Percentiles rank a stretch among this genome's conserved stretches.
These are phyloP conservation scores for Leccinum broughii DNA, from an alignment of 768 basidiomycete species.

Conservation along the genomic window DNA sequence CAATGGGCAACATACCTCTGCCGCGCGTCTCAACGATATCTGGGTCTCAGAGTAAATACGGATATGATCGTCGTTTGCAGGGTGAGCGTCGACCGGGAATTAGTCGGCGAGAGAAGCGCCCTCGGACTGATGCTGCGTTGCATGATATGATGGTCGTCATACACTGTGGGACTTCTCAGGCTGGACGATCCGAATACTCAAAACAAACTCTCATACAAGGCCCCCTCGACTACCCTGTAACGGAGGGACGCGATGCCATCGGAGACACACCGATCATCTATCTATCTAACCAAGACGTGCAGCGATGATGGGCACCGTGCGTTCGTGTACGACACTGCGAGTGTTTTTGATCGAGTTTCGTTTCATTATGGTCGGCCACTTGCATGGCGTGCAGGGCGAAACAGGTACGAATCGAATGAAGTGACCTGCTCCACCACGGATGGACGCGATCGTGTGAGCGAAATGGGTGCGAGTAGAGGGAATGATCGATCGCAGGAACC, in stretches of 20 bases:
- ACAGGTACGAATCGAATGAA: conserved; percentile 1
- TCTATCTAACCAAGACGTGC: background rate
- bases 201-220: background rate
- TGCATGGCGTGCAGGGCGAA: background rate
- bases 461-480: background rate
- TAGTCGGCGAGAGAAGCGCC: background rate
- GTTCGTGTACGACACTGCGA: background rate
- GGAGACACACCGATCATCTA: background rate
- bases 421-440: conserved; percentile 1
- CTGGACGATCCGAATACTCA: background rate
- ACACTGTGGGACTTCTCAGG: background rate
- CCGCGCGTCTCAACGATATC: background rate
- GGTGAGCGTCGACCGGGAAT: conserved; percentile 1
- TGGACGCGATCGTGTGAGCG: background rate
- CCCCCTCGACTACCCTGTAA: background rate
- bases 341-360: conserved; percentile 6
- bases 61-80: conserved; percentile 10
- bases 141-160: conserved; percentile 5
- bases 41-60: background rate
- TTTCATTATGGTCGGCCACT: background rate
- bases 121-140: background rate
- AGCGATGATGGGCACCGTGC: background rate
- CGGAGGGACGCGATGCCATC: conserved; percentile 6
- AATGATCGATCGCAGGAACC: conserved; percentile 12
- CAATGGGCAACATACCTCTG: background rate